Evolutionary conservation across 805 yeast species (phyloP).

Genomic region (Starmerella apicola): DNA sequence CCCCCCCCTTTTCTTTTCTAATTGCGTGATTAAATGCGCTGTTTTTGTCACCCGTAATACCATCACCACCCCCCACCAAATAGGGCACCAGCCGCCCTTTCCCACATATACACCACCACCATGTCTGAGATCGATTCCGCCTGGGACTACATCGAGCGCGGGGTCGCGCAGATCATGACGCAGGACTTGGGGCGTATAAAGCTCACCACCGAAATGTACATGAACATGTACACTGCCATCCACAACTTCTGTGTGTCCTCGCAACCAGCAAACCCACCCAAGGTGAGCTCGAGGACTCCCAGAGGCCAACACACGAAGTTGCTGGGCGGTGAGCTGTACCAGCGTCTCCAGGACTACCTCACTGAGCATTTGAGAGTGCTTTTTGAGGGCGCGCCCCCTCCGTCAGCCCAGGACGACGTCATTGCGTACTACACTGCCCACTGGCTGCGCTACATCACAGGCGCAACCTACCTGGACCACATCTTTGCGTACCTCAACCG

Average conservation of each 20-base stretch:
- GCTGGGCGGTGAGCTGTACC: constrained; percentile 84
- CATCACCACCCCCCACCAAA: too few relatives aligned
- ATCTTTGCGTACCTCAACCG: constrained; percentile 92
- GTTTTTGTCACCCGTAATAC: too few relatives aligned
- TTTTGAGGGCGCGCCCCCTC: constrained; percentile 15
- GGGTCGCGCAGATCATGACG: constrained; percentile 30
- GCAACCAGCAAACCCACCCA: constrained; percentile 15
- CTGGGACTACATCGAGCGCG: constrained; percentile 32
- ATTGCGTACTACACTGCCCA: constrained; percentile 71
- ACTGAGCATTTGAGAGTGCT: constrained; percentile 34
- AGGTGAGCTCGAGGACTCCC: constrained; percentile 1
- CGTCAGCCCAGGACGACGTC: constrained; percentile 32
- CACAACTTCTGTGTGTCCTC: constrained; percentile 72
- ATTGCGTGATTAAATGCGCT: too few relatives aligned
- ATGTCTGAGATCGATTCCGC: constrained; percentile 26
- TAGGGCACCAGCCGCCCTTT: too few relatives aligned
- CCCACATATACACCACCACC: too few relatives aligned
- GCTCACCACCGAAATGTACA: constrained; percentile 44
- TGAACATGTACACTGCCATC: constrained; percentile 83
- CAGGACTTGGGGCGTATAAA: constrained; percentile 27
- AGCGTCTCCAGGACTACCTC: constrained; percentile 55
- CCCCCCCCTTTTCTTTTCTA: too few relatives aligned
- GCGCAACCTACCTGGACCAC: constrained; percentile 83
- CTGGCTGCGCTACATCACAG: constrained; percentile 83
- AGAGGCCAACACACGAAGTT: constrained; percentile 32